Evolutionary conservation across 2,329 filamentous ascomycete species (phyloP), one percentile per base, ranked within the genome.

Genomic region (Ambrosiella cleistominuta): DNA sequence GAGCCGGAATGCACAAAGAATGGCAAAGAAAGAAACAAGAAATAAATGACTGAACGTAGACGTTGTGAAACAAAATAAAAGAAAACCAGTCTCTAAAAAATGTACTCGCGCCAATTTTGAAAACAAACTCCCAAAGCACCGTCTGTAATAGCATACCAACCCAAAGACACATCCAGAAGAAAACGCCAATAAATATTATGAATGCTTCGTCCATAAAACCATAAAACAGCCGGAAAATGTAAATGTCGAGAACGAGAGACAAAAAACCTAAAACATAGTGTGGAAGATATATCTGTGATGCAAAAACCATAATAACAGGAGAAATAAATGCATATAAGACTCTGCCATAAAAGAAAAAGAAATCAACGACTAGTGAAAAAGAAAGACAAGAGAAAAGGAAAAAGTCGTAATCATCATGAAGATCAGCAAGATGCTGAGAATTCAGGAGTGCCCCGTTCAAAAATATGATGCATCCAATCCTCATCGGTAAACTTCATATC

Each of bases 321-420:
- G 17, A 36, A 51, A 57, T 35, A 15, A 27, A 39, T 50, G 27
- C 36, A 57, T 1, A 38, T 15, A 19, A 55, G 35, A 55, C 39
- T 15, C 53, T 36, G 37, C 44, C 9, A 49, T 27, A 50, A 60
- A 40, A 55, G n/a, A 56, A 45, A 51, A 38, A 52, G 42, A 15
- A 15, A 15, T 8, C 11, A 53, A 42, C 47, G 42, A 13, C n/a
- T 35, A n/a, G 2, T n/a, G 44, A 51, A 37, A 47, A 19, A 47
- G 27, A 51, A 57, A 15, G 11, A n/a, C 17, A n/a, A 50, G 27
- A 50, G 47, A 58, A 39, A 53, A 42, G 50, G 56, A n/a, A 37
- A 56, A 58, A 42, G 2, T 42, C 38, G 44, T 57, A 11, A 27
- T n/a, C 39, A 27, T 51, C 47, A 51, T 17, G 27, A 17, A 11